Evolutionary conservation across 2,329 filamentous ascomycete species (phyloP).

Genomic region (Colletotrichum plurivorum): DNA sequence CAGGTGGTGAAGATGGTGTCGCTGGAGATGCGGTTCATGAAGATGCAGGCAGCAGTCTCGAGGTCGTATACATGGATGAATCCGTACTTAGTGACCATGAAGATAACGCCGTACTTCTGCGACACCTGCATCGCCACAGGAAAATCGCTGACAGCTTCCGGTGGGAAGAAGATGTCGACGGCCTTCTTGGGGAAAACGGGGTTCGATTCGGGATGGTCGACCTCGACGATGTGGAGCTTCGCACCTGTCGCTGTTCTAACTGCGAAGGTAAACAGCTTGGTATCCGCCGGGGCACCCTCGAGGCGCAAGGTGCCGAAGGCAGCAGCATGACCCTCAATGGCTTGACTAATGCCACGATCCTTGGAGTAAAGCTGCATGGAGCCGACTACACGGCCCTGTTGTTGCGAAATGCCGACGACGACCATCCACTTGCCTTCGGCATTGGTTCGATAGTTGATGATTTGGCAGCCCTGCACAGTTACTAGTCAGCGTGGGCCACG

Average conservation of each 20-base stretch:
- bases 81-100: conserved; percentile 98
- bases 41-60: conserved; percentile 94
- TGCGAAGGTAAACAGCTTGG: conserved; percentile 97
- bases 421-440: conserved; percentile 99
- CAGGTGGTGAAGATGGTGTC: conserved; percentile 98
- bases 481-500: conserved; percentile 15
- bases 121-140: conserved; percentile 98
- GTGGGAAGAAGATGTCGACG: conserved; percentile 97
- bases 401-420: conserved; percentile 94
- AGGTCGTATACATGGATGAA: conserved; percentile 99
- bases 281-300: conserved; percentile 90
- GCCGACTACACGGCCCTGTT: conserved; percentile 92
- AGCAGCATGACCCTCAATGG: conserved; percentile 97
- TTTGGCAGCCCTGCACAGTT: conserved; percentile 85
- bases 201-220: conserved; percentile 92
- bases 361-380: conserved; percentile 98
- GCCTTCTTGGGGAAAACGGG: conserved; percentile 94
- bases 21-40: conserved; percentile 99
- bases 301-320: conserved; percentile 91
- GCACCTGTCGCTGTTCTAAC: conserved; percentile 90
- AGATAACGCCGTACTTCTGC: conserved; percentile 95
- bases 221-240: conserved; percentile 97
- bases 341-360: conserved; percentile 96
- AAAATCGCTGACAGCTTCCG: conserved; percentile 96
- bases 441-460: conserved; percentile 99